Evolutionary conservation across 2,329 filamentous ascomycete species (phyloP), one percentile per base, ranked within the genome.

Genomic region (Thermothelomyces thermophilus): DNA sequence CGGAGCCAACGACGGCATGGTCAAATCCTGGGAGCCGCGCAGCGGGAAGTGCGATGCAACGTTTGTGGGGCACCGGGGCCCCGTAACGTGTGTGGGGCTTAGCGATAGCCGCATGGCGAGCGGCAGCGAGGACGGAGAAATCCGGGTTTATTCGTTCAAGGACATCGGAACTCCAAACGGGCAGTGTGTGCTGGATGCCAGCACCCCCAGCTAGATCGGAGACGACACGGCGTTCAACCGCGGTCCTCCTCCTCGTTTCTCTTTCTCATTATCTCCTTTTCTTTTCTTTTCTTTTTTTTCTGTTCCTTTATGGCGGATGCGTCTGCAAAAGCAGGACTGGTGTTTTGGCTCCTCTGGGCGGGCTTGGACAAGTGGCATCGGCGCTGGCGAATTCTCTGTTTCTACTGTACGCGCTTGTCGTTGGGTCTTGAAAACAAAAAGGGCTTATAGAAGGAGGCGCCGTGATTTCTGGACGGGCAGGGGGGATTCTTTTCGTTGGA

Each of bases 21-120:
- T 95, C 61, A 97, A 97, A 72, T 82, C 79, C 28, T 98, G 93
- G 93, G 91, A 97, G 68, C 87, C 91, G 14, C 75, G 90, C 50
- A 90, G 87, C 1, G 93, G 93, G 24, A 89, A 87, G 63, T 95
- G 90, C 67, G 90, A 97, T 66, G 77, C 90, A 42, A 97, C 90
- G 3, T 91, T 95, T 63, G 90, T 88, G 2, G 90, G 90, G 0
- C 93, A 97, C 66, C 80, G 84, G 1, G 91, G 89, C 0, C 90
- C 93, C 0, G 90, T 97, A 3, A 97, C 90, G 3, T 97, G 91
- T 64, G 86, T 97, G 34, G 90, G 87, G 1, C 73, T 98, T 6
- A 94, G 89, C 60, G 93, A 97, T 64, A 87, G 84, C 60, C 79
- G 87, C 35, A 86, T 98, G 73, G 87, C 89, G 26, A 95, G 87